A percentile compares a stretch with the other conserved stretches of the same genome.
Conservation (phyloP, 1,139 yeast genomes). For the Pichia sp. region DNA sequence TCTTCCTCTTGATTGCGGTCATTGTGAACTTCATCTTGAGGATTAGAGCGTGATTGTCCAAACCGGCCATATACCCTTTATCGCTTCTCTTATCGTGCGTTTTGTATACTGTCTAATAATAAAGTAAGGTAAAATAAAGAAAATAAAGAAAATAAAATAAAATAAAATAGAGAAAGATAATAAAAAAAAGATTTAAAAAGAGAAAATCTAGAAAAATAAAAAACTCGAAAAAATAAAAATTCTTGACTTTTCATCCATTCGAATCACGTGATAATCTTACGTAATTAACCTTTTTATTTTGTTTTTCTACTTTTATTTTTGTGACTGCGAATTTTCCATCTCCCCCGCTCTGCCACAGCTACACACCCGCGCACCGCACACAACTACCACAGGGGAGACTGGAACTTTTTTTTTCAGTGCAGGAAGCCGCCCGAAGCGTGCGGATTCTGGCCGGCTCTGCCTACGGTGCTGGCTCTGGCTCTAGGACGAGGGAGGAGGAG, state of each 20-base stretch:
- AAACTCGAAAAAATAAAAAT: too few relatives aligned
- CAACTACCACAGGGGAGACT: not conserved
- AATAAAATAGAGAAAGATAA: too few relatives aligned
- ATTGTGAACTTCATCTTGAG: conserved; percentile 86
- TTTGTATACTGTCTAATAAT: not conserved
- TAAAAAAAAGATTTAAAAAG: too few relatives aligned
- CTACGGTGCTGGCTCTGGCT: not conserved
- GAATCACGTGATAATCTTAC: not conserved
- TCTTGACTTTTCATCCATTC: too few relatives aligned
- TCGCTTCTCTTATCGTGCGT: not conserved
- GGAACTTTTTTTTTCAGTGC: not conserved
- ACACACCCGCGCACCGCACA: conserved; percentile 8
- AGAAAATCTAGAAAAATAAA: too few relatives aligned
- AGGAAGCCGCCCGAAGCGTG: not conserved
- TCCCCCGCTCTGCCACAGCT: not conserved
- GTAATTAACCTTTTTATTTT: too few relatives aligned
- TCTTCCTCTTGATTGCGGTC: conserved; percentile 88
- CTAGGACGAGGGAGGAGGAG: not conserved
- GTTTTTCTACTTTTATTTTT: too few relatives aligned
- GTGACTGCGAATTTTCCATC: conserved; percentile 10
- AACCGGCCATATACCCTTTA: not conserved
- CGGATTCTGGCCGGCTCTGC: too few relatives aligned
- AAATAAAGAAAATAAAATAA: too few relatives aligned
- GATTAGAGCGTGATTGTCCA: conserved; percentile 44
- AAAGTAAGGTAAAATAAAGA: too few relatives aligned